phyloP scores from a whole-genome alignment of 2,329 filamentous ascomycete genomes.

The Epichloe sp. region DNA sequence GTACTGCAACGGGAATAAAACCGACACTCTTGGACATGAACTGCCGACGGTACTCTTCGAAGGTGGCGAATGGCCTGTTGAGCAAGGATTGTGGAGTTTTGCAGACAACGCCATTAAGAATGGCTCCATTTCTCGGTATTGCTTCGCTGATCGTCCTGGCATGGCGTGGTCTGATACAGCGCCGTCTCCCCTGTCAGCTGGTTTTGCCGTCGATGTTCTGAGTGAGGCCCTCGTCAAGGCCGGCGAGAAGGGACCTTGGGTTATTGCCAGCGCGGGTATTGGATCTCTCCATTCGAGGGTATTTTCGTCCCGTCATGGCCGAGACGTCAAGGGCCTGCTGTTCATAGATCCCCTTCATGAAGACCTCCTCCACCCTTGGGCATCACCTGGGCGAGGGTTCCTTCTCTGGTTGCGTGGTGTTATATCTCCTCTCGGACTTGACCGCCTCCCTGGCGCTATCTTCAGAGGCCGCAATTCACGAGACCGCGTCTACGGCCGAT shows the following conservation, averaged over 20 bases:
- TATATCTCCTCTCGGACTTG: slow-evolving; percentile 74
- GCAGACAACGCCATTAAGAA: slow-evolving; percentile 64
- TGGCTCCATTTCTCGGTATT: slow-evolving; percentile 76
- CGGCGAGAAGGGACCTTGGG: slow-evolving; percentile 78
- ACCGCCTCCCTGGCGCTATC: slow-evolving; percentile 66
- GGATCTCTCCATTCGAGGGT: slow-evolving; percentile 84
- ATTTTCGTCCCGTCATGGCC: slow-evolving; percentile 72
- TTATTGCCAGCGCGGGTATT: slow-evolving; percentile 74
- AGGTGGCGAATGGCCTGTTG: slow-evolving; percentile 66
- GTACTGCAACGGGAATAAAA: slow-evolving; percentile 63
- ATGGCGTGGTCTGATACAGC: slow-evolving; percentile 81
- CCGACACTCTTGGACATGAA: slow-evolving; percentile 35
- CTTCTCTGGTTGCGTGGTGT: slow-evolving; percentile 75
- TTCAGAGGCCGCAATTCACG: slow-evolving; percentile 68
- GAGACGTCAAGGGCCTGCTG: slow-evolving; percentile 63
- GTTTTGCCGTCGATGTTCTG: slow-evolving; percentile 80
- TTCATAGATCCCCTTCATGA: slow-evolving; percentile 86
- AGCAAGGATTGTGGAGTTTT: slow-evolving; percentile 67
- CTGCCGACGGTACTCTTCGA: slow-evolving; percentile 78
- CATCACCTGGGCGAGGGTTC: slow-evolving; percentile 60
- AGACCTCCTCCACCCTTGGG: slow-evolving; percentile 60
- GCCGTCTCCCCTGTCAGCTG: slow-evolving; percentile 82
- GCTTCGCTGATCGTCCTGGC: slow-evolving; percentile 89
- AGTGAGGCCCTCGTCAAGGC: slow-evolving; percentile 72
- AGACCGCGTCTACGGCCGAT: slow-evolving; percentile 74